Evolutionary conservation across 1,139 yeast genomes (phyloP), one percentile per base, ranked within the genome.

Genomic region (Yamadazyma sp.): DNA sequence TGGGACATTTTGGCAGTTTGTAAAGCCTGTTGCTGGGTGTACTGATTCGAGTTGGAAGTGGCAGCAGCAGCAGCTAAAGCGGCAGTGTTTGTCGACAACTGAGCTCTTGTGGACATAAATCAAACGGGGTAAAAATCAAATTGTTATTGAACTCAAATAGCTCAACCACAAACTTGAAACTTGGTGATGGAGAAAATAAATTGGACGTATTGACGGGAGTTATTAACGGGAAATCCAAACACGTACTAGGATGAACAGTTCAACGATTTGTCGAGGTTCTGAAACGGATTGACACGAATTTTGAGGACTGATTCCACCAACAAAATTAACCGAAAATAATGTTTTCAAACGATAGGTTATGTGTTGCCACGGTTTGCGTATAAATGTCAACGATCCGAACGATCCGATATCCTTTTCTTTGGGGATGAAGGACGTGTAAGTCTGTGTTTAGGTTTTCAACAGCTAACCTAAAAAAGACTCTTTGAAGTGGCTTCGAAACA

Each of bases 31-130:
- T 37, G 33, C n/a, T 27, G 35, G 22, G 42, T 33, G 25, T 44
- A 46, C 16, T 46, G 47, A 33, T 45, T 46, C n/a, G 47, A 43
- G 24, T 48, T 46, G 8, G 47, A 38, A 18, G 56, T 42, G 33
- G 59, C 56, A 35, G 57, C 54, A 30, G 46, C 49, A 28, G 72
- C 72, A 22, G 72, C 72, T 44, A 64, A 52, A 16, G 70, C 72
- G 26, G 71, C 71, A 22, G 71, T 68, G 48, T 63, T 61, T 10
- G 49, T 42, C 12, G 54, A 41, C 37, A 48, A 41, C 36, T 47
- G 53, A 23, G 53, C 52, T 46, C 56, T 47, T 22, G 45, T 49
- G 22, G 54, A 37, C 54, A 50, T 50, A 36, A 35, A 29, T 17
- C 14, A 17, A 29, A 15, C 10, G 20, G 12, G 12, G 15, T 6